Base-by-base conservation (phyloP, 768 basidiomycete genomes). In the Lentinula aciculospora region DNA sequence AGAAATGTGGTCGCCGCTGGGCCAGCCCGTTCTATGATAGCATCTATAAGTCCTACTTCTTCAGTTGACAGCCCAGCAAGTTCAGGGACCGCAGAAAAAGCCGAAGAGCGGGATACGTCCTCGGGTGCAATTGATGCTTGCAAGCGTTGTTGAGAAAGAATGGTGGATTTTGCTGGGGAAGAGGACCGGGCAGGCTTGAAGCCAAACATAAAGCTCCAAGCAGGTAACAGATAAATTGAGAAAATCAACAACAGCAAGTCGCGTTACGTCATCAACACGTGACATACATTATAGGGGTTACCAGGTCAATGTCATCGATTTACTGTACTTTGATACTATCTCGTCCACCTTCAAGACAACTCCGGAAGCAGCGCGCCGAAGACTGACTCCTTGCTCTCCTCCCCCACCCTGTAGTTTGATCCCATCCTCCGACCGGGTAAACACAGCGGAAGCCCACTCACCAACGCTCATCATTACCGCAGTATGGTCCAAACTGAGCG, bases 261-360 rank as follows among this genome's bases (percentile, higher is more conserved):
- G 29, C 49, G 32, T 50, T 23, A 36, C 10, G 32, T 34, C 25
- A 48, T 46, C 27, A 31, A n/a, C 32, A 53, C 51, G 37, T 53
- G 25, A 12, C 9, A 39, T 10, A n/a, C n/a, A n/a, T n/a, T n/a
- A n/a, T n/a, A n/a, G n/a, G n/a, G n/a, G n/a, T n/a, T n/a, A n/a
- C n/a, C n/a, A n/a, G n/a, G n/a, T n/a, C n/a, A n/a, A n/a, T n/a
- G 48, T 47, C 80, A 91, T 85, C 0, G 83, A 80, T 47, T 83
- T 77, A 37, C 81, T 75, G 88, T 88, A 91, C 66, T 73, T 82
- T 40, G 81, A 81, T 3, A 80, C 78, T 17, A 92, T 71, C 61
- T 86, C 84, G 53, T 93, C 88, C 4, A 92, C 81, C 67, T 90
- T 92, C 56, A 97, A 70, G 44, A 95, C 68, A 1, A 94, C 87